phyloP scores from a whole-genome alignment of 208 protist genomes.

The Trypanosomatidae sp. region DNA sequence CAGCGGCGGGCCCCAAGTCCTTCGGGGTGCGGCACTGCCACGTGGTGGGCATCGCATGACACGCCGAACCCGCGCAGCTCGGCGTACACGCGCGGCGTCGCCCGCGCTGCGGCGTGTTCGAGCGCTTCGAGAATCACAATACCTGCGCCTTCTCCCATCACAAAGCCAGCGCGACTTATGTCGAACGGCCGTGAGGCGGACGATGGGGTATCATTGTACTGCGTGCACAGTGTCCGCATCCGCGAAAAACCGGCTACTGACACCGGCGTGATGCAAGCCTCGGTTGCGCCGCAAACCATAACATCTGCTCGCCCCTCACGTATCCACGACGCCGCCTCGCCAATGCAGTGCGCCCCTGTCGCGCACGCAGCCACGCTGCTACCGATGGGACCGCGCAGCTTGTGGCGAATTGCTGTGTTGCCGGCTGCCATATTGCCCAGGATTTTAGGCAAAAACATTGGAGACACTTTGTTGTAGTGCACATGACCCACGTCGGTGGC shows the following conservation, averaged over 20 bases:
- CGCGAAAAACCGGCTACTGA: constrained; percentile 94
- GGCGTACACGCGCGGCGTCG: constrained; percentile 75
- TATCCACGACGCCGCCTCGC: constrained; percentile 92
- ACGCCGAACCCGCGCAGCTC: constrained; percentile 92
- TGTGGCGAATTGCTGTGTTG: constrained; percentile 87
- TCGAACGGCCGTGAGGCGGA: constrained; percentile 96
- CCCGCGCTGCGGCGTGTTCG: constrained; percentile 82
- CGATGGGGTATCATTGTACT: constrained; percentile 88
- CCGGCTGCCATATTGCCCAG: constrained; percentile 97
- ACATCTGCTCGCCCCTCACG: constrained; percentile 81
- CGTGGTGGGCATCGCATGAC: constrained; percentile 94
- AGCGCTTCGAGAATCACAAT: constrained; percentile 94
- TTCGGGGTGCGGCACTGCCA: constrained; percentile 92
- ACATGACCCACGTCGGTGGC: constrained; percentile 3
- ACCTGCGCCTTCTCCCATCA: constrained; percentile 97
- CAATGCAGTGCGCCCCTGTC: constrained; percentile 97
- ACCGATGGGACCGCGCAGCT: constrained; percentile 91
- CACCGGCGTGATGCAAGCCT: constrained; percentile 93
- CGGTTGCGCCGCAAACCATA: constrained; percentile 92
- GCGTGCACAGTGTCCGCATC: constrained; percentile 92
- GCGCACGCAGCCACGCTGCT: constrained; percentile 96
- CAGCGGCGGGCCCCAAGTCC: constrained; percentile 87
- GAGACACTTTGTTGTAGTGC: constrained; percentile 76
- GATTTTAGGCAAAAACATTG: constrained; percentile 96
- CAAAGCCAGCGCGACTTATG: constrained; percentile 89